phyloP scores from a whole-genome alignment of 768 basidiomycete genomes.

The Mycena rosella region DNA sequence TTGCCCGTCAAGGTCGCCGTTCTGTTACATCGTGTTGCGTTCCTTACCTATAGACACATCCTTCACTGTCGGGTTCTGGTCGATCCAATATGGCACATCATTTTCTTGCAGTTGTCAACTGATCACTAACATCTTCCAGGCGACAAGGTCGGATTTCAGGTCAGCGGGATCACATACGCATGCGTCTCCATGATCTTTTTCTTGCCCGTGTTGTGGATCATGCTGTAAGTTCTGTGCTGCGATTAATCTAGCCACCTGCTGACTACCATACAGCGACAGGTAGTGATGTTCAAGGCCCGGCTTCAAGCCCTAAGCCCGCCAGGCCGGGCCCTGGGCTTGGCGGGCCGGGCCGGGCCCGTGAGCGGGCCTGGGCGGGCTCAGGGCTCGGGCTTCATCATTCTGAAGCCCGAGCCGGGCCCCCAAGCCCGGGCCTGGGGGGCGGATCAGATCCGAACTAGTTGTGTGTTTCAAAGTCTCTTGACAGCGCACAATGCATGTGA shows the following conservation, averaged over 20 bases:
- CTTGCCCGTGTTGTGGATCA: slow-evolving; percentile 33
- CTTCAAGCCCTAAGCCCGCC: too few species aligned
- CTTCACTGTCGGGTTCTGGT: slow-evolving; percentile 36
- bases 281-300: too few species aligned
- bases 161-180: slow-evolving; percentile 35
- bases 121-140: slow-evolving; percentile 41
- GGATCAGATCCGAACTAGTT: too few species aligned
- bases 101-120: background rate
- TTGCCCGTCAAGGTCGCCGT: slow-evolving; percentile 32
- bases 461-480: too few species aligned
- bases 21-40: background rate
- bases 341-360: too few species aligned
- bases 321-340: too few species aligned
- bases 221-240: slow-evolving; percentile 24
- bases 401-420: too few species aligned
- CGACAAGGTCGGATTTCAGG: slow-evolving; percentile 35
- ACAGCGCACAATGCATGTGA: too few species aligned
- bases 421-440: too few species aligned
- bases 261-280: background rate
- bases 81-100: slow-evolving; percentile 21
- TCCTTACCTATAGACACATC: slow-evolving; percentile 17
- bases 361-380: too few species aligned
- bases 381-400: too few species aligned
- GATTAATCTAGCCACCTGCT: background rate
- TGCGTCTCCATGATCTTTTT: slow-evolving; percentile 33